phyloP scores from a whole-genome alignment of 2,329 filamentous ascomycete genomes.

The Mycosphaerella arachidis region DNA sequence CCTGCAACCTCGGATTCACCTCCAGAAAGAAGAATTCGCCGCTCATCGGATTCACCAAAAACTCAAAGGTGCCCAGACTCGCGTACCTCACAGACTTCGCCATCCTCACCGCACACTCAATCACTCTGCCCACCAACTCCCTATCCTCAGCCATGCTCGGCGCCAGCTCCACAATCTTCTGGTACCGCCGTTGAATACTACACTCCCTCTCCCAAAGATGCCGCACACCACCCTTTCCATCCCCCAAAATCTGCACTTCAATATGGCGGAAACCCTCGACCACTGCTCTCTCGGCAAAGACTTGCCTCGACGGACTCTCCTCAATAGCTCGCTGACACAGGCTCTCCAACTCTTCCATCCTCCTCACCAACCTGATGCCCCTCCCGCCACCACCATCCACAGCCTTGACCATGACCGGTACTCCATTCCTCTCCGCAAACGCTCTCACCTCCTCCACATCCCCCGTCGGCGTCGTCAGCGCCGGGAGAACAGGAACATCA shows the following conservation, averaged over 20 bases:
- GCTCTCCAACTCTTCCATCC: conserved; percentile 42
- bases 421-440: conserved; percentile 57
- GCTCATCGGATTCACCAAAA: conserved; percentile 50
- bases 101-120: conserved; percentile 52
- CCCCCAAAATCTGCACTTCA: conserved; percentile 58
- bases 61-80: conserved; percentile 62
- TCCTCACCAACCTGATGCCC: conserved; percentile 53
- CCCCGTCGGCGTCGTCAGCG: conserved; percentile 43
- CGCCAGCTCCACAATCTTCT: conserved; percentile 58
- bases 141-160: conserved; percentile 50
- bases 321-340: conserved; percentile 49
- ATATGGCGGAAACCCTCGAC: conserved; percentile 58
- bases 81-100: conserved; percentile 49
- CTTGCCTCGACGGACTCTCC: conserved; percentile 55
- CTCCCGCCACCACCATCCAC: conserved; percentile 60
- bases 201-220: conserved; percentile 60
- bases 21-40: conserved; percentile 56
- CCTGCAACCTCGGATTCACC: conserved; percentile 57
- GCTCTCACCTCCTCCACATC: conserved; percentile 39
- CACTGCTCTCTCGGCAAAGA: conserved; percentile 60
- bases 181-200: conserved; percentile 56
- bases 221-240: conserved; percentile 48
- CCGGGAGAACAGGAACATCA: conserved; percentile 49
- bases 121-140: conserved; percentile 45
- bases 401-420: conserved; percentile 60